phyloP scores from a whole-genome alignment of 352 stramenopile species.

The Plasmopara halstedii region DNA sequence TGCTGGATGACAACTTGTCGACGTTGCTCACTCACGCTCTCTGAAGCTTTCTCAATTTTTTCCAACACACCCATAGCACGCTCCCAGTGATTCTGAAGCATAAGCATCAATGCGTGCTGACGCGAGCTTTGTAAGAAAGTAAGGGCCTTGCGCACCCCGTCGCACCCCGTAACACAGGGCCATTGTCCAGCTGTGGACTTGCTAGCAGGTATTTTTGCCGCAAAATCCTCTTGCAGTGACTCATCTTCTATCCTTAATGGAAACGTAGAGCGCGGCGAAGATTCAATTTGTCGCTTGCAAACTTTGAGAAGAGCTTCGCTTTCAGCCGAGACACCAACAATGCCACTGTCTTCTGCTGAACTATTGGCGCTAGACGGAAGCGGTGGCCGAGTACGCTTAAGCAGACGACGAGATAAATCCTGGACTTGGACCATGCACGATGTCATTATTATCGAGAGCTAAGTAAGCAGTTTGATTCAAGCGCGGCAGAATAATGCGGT shows the following conservation, averaged over 20 bases:
- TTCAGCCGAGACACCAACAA: slow-evolving; percentile 17
- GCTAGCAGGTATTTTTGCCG: background rate
- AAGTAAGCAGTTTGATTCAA: too few species aligned
- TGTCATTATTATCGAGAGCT: too few species aligned
- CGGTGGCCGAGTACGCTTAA: slow-evolving; percentile 40
- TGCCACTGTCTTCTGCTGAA: slow-evolving; percentile 12
- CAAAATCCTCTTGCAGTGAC: slow-evolving; percentile 10
- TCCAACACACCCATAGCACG: slow-evolving; percentile 61
- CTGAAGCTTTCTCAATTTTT: slow-evolving; percentile 69
- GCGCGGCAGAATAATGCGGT: slow-evolving; percentile 3
- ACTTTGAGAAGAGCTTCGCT: slow-evolving; percentile 48
- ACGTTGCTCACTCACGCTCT: slow-evolving; percentile 53
- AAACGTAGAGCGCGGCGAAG: slow-evolving; percentile 37
- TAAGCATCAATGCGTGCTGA: slow-evolving; percentile 64
- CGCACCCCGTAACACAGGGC: slow-evolving; percentile 43
- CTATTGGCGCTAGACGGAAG: slow-evolving; percentile 9
- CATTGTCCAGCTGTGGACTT: slow-evolving; percentile 14
- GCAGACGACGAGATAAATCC: slow-evolving; percentile 26
- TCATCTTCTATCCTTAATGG: slow-evolving; percentile 1
- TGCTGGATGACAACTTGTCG: slow-evolving; percentile 60
- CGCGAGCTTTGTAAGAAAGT: slow-evolving; percentile 58
- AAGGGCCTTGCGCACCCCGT: slow-evolving; percentile 55
- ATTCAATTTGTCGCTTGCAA: slow-evolving; percentile 40
- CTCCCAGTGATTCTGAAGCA: slow-evolving; percentile 76
- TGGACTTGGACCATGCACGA: slow-evolving; percentile 42